Base-by-base conservation (phyloP, 2,329 filamentous ascomycete genomes). In the Lasiodiplodia citricola region DNA sequence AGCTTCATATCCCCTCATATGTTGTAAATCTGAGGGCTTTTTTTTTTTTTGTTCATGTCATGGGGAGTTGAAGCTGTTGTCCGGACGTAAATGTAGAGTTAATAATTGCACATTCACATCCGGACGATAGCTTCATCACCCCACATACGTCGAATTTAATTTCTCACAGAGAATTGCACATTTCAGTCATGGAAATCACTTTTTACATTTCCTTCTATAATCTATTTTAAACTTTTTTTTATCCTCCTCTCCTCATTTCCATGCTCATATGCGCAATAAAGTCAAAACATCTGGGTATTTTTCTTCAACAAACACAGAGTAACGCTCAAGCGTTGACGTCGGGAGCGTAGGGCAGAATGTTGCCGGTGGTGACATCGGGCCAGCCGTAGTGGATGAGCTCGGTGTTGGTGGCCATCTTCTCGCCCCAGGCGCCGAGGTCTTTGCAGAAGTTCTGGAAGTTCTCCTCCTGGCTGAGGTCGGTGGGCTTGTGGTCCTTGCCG, bases 401-500 rank as follows among this genome's bases (percentile, higher is more conserved):
- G 62, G 77, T 77, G 70, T 85, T 80, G 7, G 75, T 74, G 14
- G 72, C 76, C 74, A 83, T 75, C 70, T 80, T 81, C 72, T 81
- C 70, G 4, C 70, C 73, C 83, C 83, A 87, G 18, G 73, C 72
- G 1, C 76, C 78, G 77, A 87, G 79, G 74, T 86, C 84, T 73
- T 84, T 81, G 77, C 80, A 73, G 72, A 87, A 87, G 0, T 74
- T 78, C 54, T 86, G 77, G 8, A 83, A 75, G 70, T 86, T 85
- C 71, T 83, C 80, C 72, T 84, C 75, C 21, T 79, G 73, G n/a
- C 82, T 84, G 57, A 87, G 72, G 74, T 88, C 85, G 65, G 87
- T 81, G 5, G 86, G 86, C 74, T 85, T 77, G 68, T 85, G 79
- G 68, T 86, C 84, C 74, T 84, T 68, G 67, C 60, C 67, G 21